phyloP scores from a whole-genome alignment of 2,329 filamentous ascomycete species.

The Periconia macrospinosa region DNA sequence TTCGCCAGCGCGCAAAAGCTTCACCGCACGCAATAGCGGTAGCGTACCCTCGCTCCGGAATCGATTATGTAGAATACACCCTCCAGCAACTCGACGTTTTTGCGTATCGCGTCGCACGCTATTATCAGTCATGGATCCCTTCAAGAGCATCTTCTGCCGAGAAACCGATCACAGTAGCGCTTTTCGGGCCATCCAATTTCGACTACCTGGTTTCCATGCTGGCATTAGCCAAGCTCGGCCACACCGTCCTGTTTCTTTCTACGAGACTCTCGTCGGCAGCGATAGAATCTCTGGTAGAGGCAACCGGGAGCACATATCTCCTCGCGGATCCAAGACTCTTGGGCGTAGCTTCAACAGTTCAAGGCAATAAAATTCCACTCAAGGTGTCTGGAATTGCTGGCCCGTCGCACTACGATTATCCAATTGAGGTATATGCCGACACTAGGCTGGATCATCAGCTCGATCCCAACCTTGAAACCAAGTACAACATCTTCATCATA shows the following conservation, averaged over 20 bases:
- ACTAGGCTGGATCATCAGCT: conserved; percentile 26
- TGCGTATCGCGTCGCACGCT: conserved; percentile 29
- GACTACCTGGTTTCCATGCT: conserved; percentile 59
- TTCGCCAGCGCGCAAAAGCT: conserved; percentile 41
- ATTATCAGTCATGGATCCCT: conserved; percentile 25
- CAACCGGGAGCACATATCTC: conserved; percentile 24
- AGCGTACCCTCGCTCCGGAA: conserved; percentile 49
- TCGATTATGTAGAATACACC: conserved; percentile 52
- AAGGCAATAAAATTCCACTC: conserved; percentile 9
- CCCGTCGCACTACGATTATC: conserved; percentile 16
- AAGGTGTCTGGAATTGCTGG: conserved; percentile 18
- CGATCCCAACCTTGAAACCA: conserved; percentile 17
- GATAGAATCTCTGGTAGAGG: conserved; percentile 48
- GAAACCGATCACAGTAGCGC: conserved; percentile 43
- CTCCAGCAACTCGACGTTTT: conserved; percentile 49
- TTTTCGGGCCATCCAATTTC: conserved; percentile 58
- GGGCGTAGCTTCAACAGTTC: conserved; percentile 34
- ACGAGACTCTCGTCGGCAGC: conserved; percentile 57
- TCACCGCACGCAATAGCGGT: conserved; percentile 43
- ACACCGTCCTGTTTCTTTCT: conserved; percentile 58
- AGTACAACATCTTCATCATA: conserved; percentile 26
- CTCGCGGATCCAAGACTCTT: conserved; percentile 27
- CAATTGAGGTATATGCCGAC: conserved; percentile 28
- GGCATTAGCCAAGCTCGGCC: conserved; percentile 59
- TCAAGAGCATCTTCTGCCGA: conserved; percentile 13